Conservation (phyloP, 768 basidiomycete species). For the Sporobolomyces roseus region DNA sequence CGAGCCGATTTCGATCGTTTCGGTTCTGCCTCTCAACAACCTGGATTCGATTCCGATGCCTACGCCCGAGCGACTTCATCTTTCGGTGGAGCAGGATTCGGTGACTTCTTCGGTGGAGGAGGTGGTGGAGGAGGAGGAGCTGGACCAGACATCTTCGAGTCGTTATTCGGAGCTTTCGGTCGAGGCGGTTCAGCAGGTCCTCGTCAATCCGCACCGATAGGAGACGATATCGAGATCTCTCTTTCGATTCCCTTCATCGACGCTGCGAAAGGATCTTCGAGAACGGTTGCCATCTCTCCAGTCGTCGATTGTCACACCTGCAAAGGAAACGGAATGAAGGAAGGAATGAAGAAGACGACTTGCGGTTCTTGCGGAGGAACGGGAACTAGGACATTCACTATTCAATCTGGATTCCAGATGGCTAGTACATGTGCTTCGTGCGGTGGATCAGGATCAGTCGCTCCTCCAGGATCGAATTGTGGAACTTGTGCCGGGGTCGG, state of each 20-base stretch:
- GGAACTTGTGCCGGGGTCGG: conserved; percentile 78
- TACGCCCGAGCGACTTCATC: conserved; percentile 57
- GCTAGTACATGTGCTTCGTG: conserved; percentile 82
- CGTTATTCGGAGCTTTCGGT: conserved; percentile 65
- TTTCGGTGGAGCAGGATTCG: conserved; percentile 63
- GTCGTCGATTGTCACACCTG: conserved; percentile 80
- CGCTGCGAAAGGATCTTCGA: conserved; percentile 81
- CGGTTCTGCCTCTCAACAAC: conserved; percentile 85
- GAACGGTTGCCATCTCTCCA: conserved; percentile 70
- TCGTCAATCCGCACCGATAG: conserved; percentile 46
- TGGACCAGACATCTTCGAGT: conserved; percentile 55
- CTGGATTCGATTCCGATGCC: conserved; percentile 86
- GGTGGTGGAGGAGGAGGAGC: conserved; percentile 48
- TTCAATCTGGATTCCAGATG: conserved; percentile 95
- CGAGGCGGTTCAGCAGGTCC: conserved; percentile 45
- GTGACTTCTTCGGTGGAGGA: conserved; percentile 63
- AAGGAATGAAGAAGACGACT: conserved; percentile 72
- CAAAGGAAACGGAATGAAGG: conserved; percentile 77
- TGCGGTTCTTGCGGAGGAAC: conserved; percentile 80
- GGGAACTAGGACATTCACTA: conserved; percentile 80
- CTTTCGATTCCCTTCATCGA: conserved; percentile 82
- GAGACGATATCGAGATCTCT: conserved; percentile 71
- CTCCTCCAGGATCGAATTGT: conserved; percentile 76
- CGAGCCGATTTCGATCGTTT: conserved; percentile 85
- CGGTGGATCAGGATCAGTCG: conserved; percentile 70